A percentile compares a stretch with the other conserved stretches of the same genome.
These are phyloP conservation scores for Psidium guajava DNA, from an alignment of 345 rosid species.

Conservation along the genomic window DNA sequence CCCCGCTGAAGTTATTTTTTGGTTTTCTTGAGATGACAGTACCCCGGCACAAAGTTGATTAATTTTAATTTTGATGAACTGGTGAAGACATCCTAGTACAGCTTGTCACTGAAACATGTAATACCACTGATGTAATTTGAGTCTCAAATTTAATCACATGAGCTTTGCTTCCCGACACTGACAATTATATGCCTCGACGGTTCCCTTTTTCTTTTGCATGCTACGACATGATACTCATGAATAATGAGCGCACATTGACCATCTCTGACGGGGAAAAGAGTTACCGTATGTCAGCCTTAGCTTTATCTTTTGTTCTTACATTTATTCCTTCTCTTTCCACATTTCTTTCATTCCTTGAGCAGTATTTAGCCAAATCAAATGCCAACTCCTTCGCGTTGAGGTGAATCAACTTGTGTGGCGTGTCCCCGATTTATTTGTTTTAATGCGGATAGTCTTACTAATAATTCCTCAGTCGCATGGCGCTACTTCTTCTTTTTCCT, in stretches of 20 bases:
- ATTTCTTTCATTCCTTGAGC: neutral
- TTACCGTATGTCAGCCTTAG: neutral
- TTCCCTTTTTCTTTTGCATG: neutral
- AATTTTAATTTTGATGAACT: neutral
- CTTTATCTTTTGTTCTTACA: neutral
- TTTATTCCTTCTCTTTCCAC: neutral
- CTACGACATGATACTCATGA: neutral
- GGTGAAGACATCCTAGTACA: neutral
- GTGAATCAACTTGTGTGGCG: neutral
- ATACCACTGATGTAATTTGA: neutral
- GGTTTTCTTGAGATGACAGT: neutral
- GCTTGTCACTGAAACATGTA: conserved; percentile 3
- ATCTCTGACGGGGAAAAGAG: neutral
- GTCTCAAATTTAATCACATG: neutral
- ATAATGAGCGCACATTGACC: neutral
- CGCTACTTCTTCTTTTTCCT: neutral
- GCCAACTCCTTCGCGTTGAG: neutral
- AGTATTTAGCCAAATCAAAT: neutral
- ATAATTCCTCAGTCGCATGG: neutral
- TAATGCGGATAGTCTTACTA: neutral
- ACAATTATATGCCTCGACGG: neutral
- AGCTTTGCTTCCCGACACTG: neutral
- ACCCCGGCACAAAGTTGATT: neutral
- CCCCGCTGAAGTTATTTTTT: neutral
- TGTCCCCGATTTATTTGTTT: neutral